A percentile compares a stretch with the other conserved stretches of the same genome.
Conservation (phyloP, 768 basidiomycete species). For the Wakefieldia striispora region DNA sequence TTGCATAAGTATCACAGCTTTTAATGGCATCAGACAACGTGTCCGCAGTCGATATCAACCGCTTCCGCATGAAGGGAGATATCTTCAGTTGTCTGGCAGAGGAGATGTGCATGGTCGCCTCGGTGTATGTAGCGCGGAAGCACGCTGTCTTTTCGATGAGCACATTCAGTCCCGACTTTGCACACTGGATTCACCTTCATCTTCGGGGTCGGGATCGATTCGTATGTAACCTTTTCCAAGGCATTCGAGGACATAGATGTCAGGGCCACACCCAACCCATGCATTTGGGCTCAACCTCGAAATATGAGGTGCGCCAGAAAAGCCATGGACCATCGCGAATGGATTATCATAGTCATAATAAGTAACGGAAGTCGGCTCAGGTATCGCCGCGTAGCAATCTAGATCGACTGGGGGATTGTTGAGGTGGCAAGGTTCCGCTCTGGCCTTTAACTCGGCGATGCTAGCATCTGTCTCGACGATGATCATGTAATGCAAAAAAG, state of each 20-base stretch:
- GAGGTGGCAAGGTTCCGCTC: conserved; percentile 24
- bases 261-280: conserved; percentile 79
- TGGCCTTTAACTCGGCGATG: conserved; percentile 46
- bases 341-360: conserved; percentile 80
- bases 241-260: conserved; percentile 72
- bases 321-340: conserved; percentile 51
- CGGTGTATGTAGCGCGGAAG: conserved; percentile 55
- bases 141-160: conserved; percentile 23
- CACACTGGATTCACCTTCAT: conserved; percentile 31
- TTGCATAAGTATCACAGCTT: conserved; percentile 68
- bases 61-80: conserved; percentile 53
- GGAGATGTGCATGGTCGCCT: conserved; percentile 43
- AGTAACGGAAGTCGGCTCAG: conserved; percentile 59
- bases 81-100: conserved; percentile 45
- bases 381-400: conserved; percentile 37
- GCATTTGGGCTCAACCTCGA: conserved; percentile 53
- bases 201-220: conserved; percentile 45
- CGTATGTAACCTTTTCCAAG: conserved; percentile 68
- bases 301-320: conserved; percentile 55
- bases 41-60: conserved; percentile 51
- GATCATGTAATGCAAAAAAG: neutral
- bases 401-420: conserved; percentile 1
- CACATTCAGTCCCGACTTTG: neutral
- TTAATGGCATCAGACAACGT: conserved; percentile 59
- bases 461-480: conserved; percentile 45